phyloP scores from a whole-genome alignment of 208 protist genomes.

The Leishmania tarentolae region DNA sequence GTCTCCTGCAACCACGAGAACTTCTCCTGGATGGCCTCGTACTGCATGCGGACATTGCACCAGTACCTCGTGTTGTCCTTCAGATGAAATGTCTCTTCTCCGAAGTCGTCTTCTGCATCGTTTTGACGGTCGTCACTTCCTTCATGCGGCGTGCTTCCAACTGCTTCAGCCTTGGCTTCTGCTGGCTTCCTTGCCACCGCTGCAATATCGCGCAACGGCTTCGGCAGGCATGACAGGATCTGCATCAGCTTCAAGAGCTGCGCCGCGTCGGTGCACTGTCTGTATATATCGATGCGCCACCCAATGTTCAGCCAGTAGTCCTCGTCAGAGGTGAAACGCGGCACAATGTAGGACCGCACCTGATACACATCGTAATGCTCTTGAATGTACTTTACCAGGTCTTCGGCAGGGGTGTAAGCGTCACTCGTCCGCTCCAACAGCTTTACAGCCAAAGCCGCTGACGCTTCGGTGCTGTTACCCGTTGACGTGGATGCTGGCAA shows the following conservation, averaged over 20 bases:
- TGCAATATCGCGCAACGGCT: constrained; percentile 17
- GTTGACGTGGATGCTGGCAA: background rate
- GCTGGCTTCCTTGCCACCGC: constrained; percentile 1
- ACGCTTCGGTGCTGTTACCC: background rate
- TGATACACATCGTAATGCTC: constrained; percentile 21
- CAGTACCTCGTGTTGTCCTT: constrained; percentile 33
- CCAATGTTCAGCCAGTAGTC: constrained; percentile 60
- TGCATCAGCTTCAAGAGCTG: constrained; percentile 33
- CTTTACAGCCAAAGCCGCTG: background rate
- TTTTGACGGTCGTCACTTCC: background rate
- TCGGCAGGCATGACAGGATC: constrained; percentile 26
- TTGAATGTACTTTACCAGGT: constrained; percentile 48
- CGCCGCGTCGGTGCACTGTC: constrained; percentile 28
- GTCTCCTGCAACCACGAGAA: constrained; percentile 24
- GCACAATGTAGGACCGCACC: constrained; percentile 50
- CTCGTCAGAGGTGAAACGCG: constrained; percentile 47
- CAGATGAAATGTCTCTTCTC: background rate
- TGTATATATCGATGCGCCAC: constrained; percentile 50
- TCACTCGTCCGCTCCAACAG: background rate
- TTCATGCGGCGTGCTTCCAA: background rate
- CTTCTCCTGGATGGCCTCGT: constrained; percentile 35
- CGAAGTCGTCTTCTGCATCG: background rate
- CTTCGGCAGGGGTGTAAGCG: constrained; percentile 30
- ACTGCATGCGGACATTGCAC: constrained; percentile 24
- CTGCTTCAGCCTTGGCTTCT: no score